Evolutionary conservation across 2,329 filamentous ascomycete species (phyloP).

Genomic region (Calonectria henricotiae): DNA sequence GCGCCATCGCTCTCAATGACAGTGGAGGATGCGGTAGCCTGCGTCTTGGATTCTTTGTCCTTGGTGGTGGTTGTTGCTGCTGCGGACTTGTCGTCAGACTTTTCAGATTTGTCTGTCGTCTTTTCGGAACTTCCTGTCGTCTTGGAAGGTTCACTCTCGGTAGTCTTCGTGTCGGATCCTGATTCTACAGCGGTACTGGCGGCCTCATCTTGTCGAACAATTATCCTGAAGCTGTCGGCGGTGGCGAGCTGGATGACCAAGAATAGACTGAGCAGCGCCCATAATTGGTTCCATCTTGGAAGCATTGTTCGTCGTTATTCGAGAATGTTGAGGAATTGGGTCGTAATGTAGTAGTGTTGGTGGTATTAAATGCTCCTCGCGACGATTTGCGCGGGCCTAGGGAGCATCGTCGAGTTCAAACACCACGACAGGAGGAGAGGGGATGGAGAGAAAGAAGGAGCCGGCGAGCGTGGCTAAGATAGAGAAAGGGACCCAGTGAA

Average conservation of each 20-base stretch:
- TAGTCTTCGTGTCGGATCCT: conserved; percentile 27
- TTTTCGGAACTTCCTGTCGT: conserved; percentile 38
- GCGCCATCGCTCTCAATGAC: conserved; percentile 41
- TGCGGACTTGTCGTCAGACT: conserved; percentile 34
- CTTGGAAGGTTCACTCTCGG: conserved; percentile 36
- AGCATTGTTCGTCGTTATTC: conserved; percentile 54
- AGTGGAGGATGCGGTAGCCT: conserved; percentile 45
- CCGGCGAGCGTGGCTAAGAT: conserved; percentile 16
- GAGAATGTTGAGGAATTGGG: conserved; percentile 25
- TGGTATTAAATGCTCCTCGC: conserved; percentile 43
- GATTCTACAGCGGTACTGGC: conserved; percentile 41
- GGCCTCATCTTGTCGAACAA: conserved; percentile 57
- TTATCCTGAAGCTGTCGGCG: conserved; percentile 55
- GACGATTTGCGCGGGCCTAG: conserved; percentile 33
- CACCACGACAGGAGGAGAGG: conserved; percentile 2
- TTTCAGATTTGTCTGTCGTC: conserved; percentile 38
- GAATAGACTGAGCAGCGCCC: conserved; percentile 60
- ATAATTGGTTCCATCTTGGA: conserved; percentile 55
- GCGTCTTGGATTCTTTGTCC: conserved; percentile 38
- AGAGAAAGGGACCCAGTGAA: conserved; percentile 19
- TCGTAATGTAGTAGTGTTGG: conserved; percentile 6
- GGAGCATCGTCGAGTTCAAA: conserved; percentile 46
- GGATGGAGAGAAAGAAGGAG: conserved; percentile 29
- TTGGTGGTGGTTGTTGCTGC: conserved; percentile 40
- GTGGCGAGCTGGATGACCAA: conserved; percentile 59